These are phyloP conservation scores for Ophiostoma piceae DNA, from an alignment of 2,329 filamentous ascomycete species.

Conservation along the genomic window DNA sequence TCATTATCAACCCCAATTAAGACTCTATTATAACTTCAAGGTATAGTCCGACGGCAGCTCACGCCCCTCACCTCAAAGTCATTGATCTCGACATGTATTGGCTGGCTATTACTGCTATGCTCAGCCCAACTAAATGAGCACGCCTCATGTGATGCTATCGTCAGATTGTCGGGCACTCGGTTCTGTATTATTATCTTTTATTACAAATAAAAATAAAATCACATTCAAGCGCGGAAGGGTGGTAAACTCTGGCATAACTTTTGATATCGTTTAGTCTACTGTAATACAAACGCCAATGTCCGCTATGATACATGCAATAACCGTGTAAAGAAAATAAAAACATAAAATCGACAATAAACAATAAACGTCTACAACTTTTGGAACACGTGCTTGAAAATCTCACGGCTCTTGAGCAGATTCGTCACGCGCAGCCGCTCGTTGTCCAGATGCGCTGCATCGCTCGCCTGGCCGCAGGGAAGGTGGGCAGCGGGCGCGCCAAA, in stretches of 20 bases:
- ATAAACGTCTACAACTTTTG: constrained; percentile 46
- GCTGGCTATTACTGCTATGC: background rate
- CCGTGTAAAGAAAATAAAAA: background rate
- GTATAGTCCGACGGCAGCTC: background rate
- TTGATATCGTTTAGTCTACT: background rate
- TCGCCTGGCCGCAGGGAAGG: constrained; percentile 89
- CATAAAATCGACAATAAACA: background rate
- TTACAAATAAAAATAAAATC: no score
- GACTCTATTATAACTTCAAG: background rate
- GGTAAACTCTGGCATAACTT: background rate
- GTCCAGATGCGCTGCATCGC: constrained; percentile 87
- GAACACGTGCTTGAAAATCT: constrained; percentile 88
- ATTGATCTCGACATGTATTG: background rate
- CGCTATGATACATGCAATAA: constrained; percentile 8
- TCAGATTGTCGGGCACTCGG: no score
- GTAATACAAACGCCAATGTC: constrained; percentile 2
- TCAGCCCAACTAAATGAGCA: background rate
- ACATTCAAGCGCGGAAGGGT: background rate
- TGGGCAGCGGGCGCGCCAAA: constrained; percentile 88
- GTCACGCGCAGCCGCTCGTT: constrained; percentile 86
- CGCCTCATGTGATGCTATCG: background rate
- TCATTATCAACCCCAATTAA: background rate
- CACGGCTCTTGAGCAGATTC: constrained; percentile 85
- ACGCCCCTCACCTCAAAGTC: background rate
- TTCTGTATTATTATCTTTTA: no score